These are phyloP conservation scores for Moricandia moricandioides DNA, from an alignment of 345 rosid species.

Conservation along the genomic window DNA sequence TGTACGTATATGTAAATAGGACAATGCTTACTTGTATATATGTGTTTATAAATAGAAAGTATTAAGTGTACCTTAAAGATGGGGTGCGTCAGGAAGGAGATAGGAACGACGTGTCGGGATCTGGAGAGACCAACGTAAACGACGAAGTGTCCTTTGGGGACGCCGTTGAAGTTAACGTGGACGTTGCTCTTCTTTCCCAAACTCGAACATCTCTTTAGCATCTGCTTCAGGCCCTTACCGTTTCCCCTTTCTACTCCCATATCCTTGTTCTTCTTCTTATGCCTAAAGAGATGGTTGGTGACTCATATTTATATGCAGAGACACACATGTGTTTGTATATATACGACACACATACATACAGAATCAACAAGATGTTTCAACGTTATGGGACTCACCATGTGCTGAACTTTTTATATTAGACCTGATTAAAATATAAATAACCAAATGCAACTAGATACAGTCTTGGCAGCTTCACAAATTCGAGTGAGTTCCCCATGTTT, in stretches of 20 bases:
- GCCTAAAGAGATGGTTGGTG: constrained; percentile 17
- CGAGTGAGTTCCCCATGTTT: constrained; percentile 30
- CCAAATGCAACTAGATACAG: neutral
- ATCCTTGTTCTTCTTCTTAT: neutral
- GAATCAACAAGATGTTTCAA: constrained; percentile 20
- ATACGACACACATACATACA: constrained; percentile 14
- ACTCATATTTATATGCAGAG: constrained; percentile 29
- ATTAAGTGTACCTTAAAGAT: constrained; percentile 52
- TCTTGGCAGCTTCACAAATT: constrained; percentile 14
- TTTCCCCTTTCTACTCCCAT: constrained; percentile 27
- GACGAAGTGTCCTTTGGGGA: constrained; percentile 86
- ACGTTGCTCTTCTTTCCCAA: constrained; percentile 50
- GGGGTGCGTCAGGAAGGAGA: constrained; percentile 68
- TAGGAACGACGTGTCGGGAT: constrained; percentile 67
- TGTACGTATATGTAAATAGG: neutral
- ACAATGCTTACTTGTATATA: neutral
- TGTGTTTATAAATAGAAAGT: neutral
- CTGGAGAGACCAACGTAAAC: constrained; percentile 83
- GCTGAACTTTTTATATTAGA: constrained; percentile 3
- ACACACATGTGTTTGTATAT: neutral
- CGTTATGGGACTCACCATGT: constrained; percentile 39
- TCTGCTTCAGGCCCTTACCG: constrained; percentile 40
- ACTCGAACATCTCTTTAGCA: constrained; percentile 59
- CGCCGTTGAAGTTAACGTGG: constrained; percentile 48
- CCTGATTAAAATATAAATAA: neutral